Evolutionary conservation across 768 basidiomycete genomes (phyloP), one percentile per base, ranked within the genome.

Genomic region (Naematelia aurantialba): DNA sequence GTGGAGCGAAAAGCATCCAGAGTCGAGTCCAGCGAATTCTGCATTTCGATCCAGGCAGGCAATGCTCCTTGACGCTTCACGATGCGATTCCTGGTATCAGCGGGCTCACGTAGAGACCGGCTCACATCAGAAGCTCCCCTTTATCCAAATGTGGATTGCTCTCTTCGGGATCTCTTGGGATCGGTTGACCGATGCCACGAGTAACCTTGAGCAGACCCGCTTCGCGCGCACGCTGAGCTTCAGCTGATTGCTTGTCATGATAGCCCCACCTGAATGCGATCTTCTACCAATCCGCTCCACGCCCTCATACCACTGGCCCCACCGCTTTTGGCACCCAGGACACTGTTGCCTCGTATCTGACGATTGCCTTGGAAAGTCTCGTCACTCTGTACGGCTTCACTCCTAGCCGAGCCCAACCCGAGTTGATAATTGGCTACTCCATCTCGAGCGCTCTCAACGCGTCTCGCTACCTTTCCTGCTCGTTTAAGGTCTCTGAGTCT

Each of bases 21-120:
- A 0, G 87, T 81, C 0, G 77, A 73, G 39, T 91, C 89, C 21
- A 91, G 81, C 85, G 86, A 87, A 56, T 80, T 79, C 75, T 90
- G 89, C 30, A 89, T 68, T 76, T 91, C 89, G 1, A 91, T 85
- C 89, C 90, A 92, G 2, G 88, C 87, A 27, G 89, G 90, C 2
- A 84, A 83, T 4, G 87, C 87, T n/a, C 87, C 89, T 63, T 89
- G 87, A 51, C 84, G 81, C 69, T 89, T 85, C 5, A 91, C 82
- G 58, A 90, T 89, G 12, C 89, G 84, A 65, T 91, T 92, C 70
- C 61, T 69, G 52, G 13, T 22, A 10, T 42, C 21, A 1, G 48
- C 52, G 27, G 56, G 17, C 26, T n/a, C 17, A 27, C 12, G 8
- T 44, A 19, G 21, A 45, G 11, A 5, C 17, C 34, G 17, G 52